Evolutionary conservation across 768 basidiomycete genomes (phyloP).

Genomic region (Suillus discolor): DNA sequence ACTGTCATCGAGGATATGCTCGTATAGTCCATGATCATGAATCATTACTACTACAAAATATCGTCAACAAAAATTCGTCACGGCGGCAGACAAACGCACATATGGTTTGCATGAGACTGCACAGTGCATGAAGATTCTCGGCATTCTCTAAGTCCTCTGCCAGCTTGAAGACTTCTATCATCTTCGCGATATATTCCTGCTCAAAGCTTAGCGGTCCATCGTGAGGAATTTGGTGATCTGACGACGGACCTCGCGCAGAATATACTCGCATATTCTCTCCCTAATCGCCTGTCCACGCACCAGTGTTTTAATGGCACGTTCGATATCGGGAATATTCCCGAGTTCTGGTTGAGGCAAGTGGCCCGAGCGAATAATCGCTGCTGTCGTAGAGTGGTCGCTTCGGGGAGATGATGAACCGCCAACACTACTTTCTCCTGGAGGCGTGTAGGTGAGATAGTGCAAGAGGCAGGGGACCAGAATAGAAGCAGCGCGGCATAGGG

Average conservation of each 20-base stretch:
- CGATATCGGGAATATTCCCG: conserved; percentile 79
- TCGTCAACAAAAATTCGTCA: conserved; percentile 5
- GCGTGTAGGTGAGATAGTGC: conserved; percentile 17
- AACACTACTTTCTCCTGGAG: conserved; percentile 47
- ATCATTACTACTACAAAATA: conserved; percentile 79
- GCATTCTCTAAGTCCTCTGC: conserved; percentile 94
- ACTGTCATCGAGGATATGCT: conserved; percentile 92
- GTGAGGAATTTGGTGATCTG: conserved; percentile 10
- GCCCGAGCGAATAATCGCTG: conserved; percentile 68
- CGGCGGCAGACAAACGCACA: conserved; percentile 51
- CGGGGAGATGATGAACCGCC: conserved; percentile 67
- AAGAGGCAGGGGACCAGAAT: conserved; percentile 17
- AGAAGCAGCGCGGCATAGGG: conserved; percentile 14
- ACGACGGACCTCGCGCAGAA: conserved; percentile 72
- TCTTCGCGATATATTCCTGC: conserved; percentile 85
- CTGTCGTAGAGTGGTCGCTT: conserved; percentile 60
- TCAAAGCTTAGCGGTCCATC: conserved; percentile 14
- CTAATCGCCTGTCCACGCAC: conserved; percentile 72
- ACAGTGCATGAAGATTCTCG: conserved; percentile 88
- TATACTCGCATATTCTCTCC: conserved; percentile 89
- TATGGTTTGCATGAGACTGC: conserved; percentile 92
- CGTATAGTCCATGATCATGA: conserved; percentile 93
- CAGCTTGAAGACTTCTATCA: conserved; percentile 81
- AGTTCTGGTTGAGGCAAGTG: conserved; percentile 77
- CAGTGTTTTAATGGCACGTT: conserved; percentile 74